These are phyloP conservation scores for Lactarius pseudohatsudake DNA, from an alignment of 768 basidiomycete species.

Conservation along the genomic window DNA sequence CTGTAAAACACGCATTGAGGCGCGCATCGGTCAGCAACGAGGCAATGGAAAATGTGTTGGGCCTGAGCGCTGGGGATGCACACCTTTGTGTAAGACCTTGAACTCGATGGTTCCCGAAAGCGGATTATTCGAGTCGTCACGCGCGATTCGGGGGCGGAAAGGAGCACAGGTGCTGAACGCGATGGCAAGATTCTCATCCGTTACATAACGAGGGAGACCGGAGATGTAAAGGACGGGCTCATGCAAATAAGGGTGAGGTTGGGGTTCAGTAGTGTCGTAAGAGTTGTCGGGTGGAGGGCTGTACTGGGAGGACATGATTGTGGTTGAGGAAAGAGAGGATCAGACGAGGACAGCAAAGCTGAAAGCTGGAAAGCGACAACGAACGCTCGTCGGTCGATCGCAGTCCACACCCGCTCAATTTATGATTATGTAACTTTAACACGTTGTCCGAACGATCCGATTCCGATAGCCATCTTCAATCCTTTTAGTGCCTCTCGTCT, in stretches of 20 bases:
- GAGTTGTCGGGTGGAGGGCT: conserved; percentile 24
- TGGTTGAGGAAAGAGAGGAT: neutral
- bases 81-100: conserved; percentile 78
- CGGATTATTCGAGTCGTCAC: conserved; percentile 52
- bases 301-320: conserved; percentile 26
- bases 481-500: conserved; percentile 52
- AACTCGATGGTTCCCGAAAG: conserved; percentile 81
- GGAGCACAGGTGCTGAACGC: conserved; percentile 76
- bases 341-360: conserved; percentile 7
- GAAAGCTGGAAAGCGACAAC: conserved; percentile 7
- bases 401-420: conserved; percentile 15
- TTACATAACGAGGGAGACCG: conserved; percentile 67
- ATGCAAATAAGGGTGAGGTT: conserved; percentile 81
- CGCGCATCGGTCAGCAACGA: conserved; percentile 9
- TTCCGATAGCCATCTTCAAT: conserved; percentile 47
- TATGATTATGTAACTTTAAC: conserved; percentile 29
- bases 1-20: conserved; percentile 42
- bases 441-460: neutral
- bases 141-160: conserved; percentile 73
- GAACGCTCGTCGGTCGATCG: neutral
- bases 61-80: conserved; percentile 30
- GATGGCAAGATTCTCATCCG: conserved; percentile 74
- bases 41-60: neutral
- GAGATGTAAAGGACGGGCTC: conserved; percentile 82
- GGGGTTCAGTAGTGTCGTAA: conserved; percentile 29